Percentiles rank a stretch among this genome's conserved stretches.
These are phyloP conservation scores for Noccaea caerulescens DNA, from an alignment of 345 rosid species.

Conservation along the genomic window DNA sequence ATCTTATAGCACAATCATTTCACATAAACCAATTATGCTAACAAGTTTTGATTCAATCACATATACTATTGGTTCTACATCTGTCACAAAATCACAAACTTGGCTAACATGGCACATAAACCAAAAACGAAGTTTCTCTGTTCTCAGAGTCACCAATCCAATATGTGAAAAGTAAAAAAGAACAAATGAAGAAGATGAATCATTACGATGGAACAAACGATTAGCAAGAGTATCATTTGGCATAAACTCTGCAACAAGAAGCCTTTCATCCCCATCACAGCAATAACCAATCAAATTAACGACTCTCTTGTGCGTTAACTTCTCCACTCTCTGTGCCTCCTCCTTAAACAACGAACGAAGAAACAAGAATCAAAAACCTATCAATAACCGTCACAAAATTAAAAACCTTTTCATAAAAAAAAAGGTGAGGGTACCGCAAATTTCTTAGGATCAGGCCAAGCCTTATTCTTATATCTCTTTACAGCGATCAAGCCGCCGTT, in stretches of 20 bases:
- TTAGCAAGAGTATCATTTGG: constrained; percentile 86
- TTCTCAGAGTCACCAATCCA: not conserved
- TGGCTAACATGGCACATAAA: not conserved
- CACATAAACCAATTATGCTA: no score
- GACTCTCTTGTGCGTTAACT: constrained; percentile 65
- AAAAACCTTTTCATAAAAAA: not conserved
- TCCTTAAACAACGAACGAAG: constrained; percentile 47
- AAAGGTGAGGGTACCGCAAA: constrained; percentile 51
- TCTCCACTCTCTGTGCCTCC: constrained; percentile 85
- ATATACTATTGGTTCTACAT: not conserved
- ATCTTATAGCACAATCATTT: no score
- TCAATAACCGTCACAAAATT: not conserved
- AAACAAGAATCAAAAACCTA: not conserved
- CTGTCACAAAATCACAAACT: not conserved
- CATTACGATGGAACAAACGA: constrained; percentile 87
- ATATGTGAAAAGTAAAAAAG: not conserved
- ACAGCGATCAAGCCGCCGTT: constrained; percentile 61
- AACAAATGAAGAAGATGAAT: not conserved
- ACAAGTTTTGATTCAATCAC: not conserved
- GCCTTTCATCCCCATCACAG: constrained; percentile 85
- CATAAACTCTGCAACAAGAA: constrained; percentile 83
- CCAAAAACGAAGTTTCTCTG: not conserved
- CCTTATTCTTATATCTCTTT: constrained; percentile 58
- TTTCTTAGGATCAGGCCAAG: constrained; percentile 70
- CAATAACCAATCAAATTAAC: constrained; percentile 93